Percentiles rank a stretch among this genome's conserved stretches.
These are phyloP conservation scores for Penicillium nordicum DNA, from an alignment of 2,329 filamentous ascomycete species.

Conservation along the genomic window DNA sequence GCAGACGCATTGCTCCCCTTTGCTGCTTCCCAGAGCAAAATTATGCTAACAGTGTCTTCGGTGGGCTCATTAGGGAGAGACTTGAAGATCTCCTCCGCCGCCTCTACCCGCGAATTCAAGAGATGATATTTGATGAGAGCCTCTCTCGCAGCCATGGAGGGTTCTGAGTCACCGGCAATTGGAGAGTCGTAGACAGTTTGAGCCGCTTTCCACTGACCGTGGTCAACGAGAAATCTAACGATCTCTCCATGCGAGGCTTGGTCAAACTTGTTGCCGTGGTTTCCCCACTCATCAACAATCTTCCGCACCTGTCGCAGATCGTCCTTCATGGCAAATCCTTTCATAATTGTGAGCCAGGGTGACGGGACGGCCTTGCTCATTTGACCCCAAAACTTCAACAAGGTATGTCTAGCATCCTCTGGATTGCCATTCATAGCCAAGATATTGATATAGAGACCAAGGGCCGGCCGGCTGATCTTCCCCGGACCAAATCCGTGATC, in stretches of 20 bases:
- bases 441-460: slow-evolving; percentile 48
- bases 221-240: slow-evolving; percentile 60
- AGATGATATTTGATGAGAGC: slow-evolving; percentile 61
- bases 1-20: slow-evolving; percentile 69
- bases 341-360: slow-evolving; percentile 52
- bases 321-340: slow-evolving; percentile 60
- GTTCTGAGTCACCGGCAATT: slow-evolving; percentile 41
- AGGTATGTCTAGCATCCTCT: slow-evolving; percentile 50
- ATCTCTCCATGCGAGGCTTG: slow-evolving; percentile 49
- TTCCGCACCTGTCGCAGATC: slow-evolving; percentile 56
- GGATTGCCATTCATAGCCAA: slow-evolving; percentile 56
- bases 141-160: slow-evolving; percentile 49
- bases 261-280: slow-evolving; percentile 50
- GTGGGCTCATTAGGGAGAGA: slow-evolving; percentile 43
- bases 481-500: slow-evolving; percentile 43
- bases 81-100: slow-evolving; percentile 61
- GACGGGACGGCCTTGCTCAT: slow-evolving; percentile 29
- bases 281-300: slow-evolving; percentile 53
- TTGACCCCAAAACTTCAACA: slow-evolving; percentile 42
- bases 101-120: slow-evolving; percentile 57
- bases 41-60: slow-evolving; percentile 65
- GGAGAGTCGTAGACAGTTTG: slow-evolving; percentile 65
- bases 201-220: slow-evolving; percentile 57
- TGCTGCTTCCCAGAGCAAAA: slow-evolving; percentile 72
- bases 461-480: slow-evolving; percentile 36